Evolutionary conservation across 192 early-diverging fungal species (phyloP).

Genomic region (Coemansia sp.): DNA sequence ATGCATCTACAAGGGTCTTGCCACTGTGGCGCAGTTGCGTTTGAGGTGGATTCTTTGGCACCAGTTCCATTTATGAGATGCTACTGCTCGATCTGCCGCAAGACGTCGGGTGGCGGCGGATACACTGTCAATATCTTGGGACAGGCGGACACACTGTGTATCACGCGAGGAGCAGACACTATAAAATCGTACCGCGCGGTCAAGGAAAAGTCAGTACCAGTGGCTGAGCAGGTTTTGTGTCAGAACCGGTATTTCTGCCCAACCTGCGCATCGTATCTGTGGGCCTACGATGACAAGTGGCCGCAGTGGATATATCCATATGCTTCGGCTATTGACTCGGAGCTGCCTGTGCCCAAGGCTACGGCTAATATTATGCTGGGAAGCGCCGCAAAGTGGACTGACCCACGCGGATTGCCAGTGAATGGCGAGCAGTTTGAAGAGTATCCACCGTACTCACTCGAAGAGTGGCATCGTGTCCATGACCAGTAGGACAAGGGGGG

Average conservation of each 20-base stretch:
- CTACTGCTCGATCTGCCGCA: constrained; percentile 68
- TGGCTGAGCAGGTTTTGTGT: constrained; percentile 43
- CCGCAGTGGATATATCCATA: constrained; percentile 45
- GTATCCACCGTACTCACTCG: constrained; percentile 56
- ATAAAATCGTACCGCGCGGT: constrained; percentile 50
- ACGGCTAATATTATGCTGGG: constrained; percentile 50
- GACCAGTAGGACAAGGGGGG: constrained; percentile 13
- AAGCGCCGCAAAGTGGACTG: constrained; percentile 52
- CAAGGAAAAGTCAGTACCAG: constrained; percentile 36
- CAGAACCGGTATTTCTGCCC: constrained; percentile 60
- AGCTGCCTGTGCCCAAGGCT: constrained; percentile 45
- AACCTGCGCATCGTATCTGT: constrained; percentile 59
- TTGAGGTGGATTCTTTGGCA: constrained; percentile 52
- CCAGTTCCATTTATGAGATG: constrained; percentile 61
- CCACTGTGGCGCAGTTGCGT: constrained; percentile 60
- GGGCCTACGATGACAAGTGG: constrained; percentile 32
- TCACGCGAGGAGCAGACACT: constrained; percentile 35
- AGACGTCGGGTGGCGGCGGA: constrained; percentile 61
- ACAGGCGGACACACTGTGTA: constrained; percentile 31
- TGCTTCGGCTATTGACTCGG: constrained; percentile 61
- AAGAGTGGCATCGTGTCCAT: constrained; percentile 60
- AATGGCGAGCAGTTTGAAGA: constrained; percentile 47
- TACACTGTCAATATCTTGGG: constrained; percentile 60
- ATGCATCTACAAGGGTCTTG: constrained; percentile 61
- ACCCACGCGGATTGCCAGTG: constrained; percentile 23